These are phyloP conservation scores for Salix brachista DNA, from an alignment of 345 rosid genomes.

Conservation along the genomic window DNA sequence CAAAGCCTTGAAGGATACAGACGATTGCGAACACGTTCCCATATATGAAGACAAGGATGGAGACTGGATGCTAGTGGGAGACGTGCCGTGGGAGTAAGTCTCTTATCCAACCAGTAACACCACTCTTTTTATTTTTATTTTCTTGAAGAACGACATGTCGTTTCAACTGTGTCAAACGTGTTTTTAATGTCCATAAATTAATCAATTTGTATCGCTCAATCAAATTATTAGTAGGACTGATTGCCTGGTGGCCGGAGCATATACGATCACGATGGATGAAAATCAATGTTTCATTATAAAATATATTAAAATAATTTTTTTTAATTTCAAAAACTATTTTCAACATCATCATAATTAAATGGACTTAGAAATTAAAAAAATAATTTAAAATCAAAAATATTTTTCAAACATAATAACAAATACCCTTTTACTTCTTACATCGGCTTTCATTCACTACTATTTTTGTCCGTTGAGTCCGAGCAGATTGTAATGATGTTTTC, in stretches of 20 bases:
- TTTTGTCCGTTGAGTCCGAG: background rate
- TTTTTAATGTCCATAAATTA: background rate
- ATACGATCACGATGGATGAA: no score
- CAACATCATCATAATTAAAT: no score
- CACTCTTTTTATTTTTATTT: background rate
- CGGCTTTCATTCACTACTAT: background rate
- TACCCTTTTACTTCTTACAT: background rate
- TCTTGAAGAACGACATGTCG: no score
- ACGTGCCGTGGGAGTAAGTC: constrained; percentile 32
- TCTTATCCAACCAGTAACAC: background rate
- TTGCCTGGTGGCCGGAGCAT: no score
- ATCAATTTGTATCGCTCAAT: background rate
- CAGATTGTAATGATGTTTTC: background rate
- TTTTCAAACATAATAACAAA: no score
- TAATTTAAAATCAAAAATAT: no score
- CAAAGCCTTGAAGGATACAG: constrained; percentile 26
- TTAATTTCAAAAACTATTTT: no score
- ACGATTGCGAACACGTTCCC: constrained; percentile 24
- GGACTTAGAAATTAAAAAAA: no score
- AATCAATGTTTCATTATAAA: no score
- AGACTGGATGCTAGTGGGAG: constrained; percentile 36
- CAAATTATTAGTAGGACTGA: no score
- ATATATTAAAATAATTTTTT: no score
- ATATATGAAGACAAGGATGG: constrained; percentile 33
- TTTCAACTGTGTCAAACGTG: background rate